Percentiles rank a stretch among this genome's conserved stretches.
Evolutionary conservation across 352 stramenopile species (phyloP).

Genomic region (Globisporangium spiculum): DNA sequence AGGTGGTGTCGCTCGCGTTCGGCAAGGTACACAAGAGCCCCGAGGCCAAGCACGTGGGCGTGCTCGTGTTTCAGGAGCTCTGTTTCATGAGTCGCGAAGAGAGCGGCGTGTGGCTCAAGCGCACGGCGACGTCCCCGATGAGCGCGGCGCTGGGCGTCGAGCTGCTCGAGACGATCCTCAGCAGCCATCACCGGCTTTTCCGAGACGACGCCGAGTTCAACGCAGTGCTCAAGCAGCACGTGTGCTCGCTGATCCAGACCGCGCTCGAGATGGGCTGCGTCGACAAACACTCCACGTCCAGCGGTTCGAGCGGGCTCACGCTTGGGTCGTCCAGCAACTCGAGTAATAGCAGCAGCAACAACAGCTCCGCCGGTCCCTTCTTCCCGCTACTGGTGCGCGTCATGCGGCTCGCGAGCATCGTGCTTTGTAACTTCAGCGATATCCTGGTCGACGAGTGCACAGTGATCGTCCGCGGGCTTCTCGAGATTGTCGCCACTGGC

Average conservation of each 20-base stretch:
- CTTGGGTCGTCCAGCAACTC: constrained; percentile 27
- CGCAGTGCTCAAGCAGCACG: constrained; percentile 78
- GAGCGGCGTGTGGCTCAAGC: constrained; percentile 83
- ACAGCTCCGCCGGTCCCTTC: constrained; percentile 31
- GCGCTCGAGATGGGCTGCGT: constrained; percentile 69
- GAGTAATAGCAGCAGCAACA: constrained; percentile 32
- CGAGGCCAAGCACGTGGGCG: constrained; percentile 73
- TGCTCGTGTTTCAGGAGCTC: constrained; percentile 85
- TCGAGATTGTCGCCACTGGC: constrained; percentile 81
- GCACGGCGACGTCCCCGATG: constrained; percentile 71
- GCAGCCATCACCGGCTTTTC: constrained; percentile 60
- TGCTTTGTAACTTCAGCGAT: constrained; percentile 79
- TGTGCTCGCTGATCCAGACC: constrained; percentile 65
- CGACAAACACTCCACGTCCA: constrained; percentile 34
- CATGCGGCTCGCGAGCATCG: constrained; percentile 74
- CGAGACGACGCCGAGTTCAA: constrained; percentile 72
- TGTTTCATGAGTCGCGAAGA: constrained; percentile 86
- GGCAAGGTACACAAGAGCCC: constrained; percentile 68
- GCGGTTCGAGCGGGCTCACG: constrained; percentile 30
- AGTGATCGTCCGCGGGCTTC: constrained; percentile 53
- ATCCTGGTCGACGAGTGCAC: constrained; percentile 59
- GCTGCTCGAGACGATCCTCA: constrained; percentile 73
- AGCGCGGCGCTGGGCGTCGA: constrained; percentile 74
- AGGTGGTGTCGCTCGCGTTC: constrained; percentile 86
- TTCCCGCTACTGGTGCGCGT: constrained; percentile 82